Evolutionary conservation across 352 stramenopile genomes (phyloP), one percentile per base, ranked within the genome.

Genomic region (Globisporangium rhizosaccharum): DNA sequence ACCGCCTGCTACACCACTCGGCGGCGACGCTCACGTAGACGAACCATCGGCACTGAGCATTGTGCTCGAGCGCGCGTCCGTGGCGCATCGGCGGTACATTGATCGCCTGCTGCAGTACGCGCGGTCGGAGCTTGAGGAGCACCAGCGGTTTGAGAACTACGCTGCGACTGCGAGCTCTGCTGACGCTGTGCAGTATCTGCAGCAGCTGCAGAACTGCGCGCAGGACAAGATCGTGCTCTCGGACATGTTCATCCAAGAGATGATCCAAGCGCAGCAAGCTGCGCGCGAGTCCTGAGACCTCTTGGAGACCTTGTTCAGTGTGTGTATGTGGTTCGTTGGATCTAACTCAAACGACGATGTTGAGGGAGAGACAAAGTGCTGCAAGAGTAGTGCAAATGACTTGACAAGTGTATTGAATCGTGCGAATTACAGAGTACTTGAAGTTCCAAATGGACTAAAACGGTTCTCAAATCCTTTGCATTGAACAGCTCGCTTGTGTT

Each of bases 221-320:
- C 85, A 94, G 63, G 81, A 94, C 71, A 94, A 92, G 65, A 90
- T 92, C 61, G 76, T 92, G 59, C 76, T 92, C 39, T 89, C 81
- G n/a, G 79, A 89, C 65, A 70, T 76, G 60, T 94, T 92, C 67
- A 91, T 92, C 60, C 82, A 94, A 68, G 74, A 90, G 61, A 82
- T 92, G 59, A 90, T 92, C 61, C 71, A 88, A 53, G 79, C 82
- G 23, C 82, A 92, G 58, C 81, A 92, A 61, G 77, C 72, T 14
- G 85, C 85, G 44, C 75, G 84, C 47, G 83, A 94, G 61, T 92
- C 82, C 23, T 93, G 82, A 73, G 46, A 20, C 18, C 41, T 18
- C 39, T 45, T 9, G 39, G 9, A 18, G 39, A n/a, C 12, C 11
- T 45, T 47, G 6, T 44, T 9, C 37, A 44, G 14, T 47, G 41